phyloP scores from a whole-genome alignment of 495 filamentous ascomycete species.

The Bacidia rubella region DNA sequence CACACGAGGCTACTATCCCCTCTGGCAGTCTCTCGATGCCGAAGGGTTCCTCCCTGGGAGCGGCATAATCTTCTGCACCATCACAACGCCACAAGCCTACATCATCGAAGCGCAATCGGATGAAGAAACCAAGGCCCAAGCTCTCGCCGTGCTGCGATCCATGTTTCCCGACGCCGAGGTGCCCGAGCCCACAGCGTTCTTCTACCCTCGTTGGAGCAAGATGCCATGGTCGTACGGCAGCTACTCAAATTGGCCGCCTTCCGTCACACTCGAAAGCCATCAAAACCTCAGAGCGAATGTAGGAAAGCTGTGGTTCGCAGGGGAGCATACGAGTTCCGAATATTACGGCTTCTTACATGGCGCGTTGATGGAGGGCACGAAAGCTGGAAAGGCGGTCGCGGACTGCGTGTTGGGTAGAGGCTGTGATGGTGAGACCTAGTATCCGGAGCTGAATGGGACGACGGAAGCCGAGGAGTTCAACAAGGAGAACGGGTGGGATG shows the following conservation, averaged over 20 bases:
- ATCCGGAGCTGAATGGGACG: slow-evolving; percentile 23
- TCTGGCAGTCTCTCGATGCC: slow-evolving; percentile 53
- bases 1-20: slow-evolving; percentile 48
- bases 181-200: slow-evolving; percentile 54
- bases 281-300: slow-evolving; percentile 62
- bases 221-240: slow-evolving; percentile 55
- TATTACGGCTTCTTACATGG: slow-evolving; percentile 66
- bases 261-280: slow-evolving; percentile 52
- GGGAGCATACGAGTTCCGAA: slow-evolving; percentile 54
- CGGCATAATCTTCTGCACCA: slow-evolving; percentile 59
- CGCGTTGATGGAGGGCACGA: slow-evolving; percentile 47
- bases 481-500: slow-evolving; percentile 24
- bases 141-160: slow-evolving; percentile 44
- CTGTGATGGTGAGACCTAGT: slow-evolving; percentile 18
- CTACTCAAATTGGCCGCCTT: slow-evolving; percentile 63
- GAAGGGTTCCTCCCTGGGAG: slow-evolving; percentile 48
- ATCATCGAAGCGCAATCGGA: slow-evolving; percentile 50
- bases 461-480: slow-evolving; percentile 19
- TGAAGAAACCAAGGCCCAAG: slow-evolving; percentile 43
- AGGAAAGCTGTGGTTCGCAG: slow-evolving; percentile 53
- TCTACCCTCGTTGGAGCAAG: slow-evolving; percentile 56
- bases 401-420: slow-evolving; percentile 19
- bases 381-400: slow-evolving; percentile 39
- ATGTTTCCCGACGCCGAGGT: slow-evolving; percentile 52
- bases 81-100: slow-evolving; percentile 46